Base-by-base conservation (phyloP, 2,329 filamentous ascomycete species). In the Ceratocystis smalleyi region DNA sequence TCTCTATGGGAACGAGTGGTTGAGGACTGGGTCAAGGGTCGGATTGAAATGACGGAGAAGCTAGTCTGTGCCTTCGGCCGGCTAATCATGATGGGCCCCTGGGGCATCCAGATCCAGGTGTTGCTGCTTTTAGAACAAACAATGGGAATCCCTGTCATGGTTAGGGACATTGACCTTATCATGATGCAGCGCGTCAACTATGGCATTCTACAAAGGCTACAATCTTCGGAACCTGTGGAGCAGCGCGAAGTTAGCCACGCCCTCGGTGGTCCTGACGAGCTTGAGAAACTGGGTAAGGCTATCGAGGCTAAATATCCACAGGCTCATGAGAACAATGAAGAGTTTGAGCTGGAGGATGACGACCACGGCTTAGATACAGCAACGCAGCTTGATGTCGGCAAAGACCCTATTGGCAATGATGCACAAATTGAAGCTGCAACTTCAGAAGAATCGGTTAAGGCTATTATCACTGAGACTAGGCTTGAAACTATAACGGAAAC, bases 31-130 rank as follows among this genome's bases (percentile, higher is more conserved):
- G 81, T 79, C 63, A 78, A 80, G 63, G 90, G 86, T 35, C 77
- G 83, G 62, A 69, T 97, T 17, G 70, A 79, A 60, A 78, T 97
- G 22, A 91, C 96, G 69, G 89, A 94, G 73, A 76, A 82, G 64
- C 77, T 97, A 22, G 86, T 95, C 2, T 86, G 83, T 70, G 80
- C 87, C 35, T 95, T 97, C 88, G 90, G 86, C 5, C 80, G 85
- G 43, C 69, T 96, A 2, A 77, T 97, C n/a, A 75, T 91, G 24
- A 75, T 86, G 61, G 84, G 87, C 17, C 76, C 79, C 10, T 77
- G 81, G 19, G 74, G 78, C 61, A 85, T 94, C 69, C 85, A 81
- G 73, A 83, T 87, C 67, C 83, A 89, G 69, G 77, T 96, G 1
- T 79, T 96, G 24, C 82, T 82, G 47, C 77, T 96, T 22, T 74